A percentile compares a stretch with the other conserved stretches of the same genome.
Conservation (phyloP, 352 stramenopile genomes). For the Pythium aquatile region DNA sequence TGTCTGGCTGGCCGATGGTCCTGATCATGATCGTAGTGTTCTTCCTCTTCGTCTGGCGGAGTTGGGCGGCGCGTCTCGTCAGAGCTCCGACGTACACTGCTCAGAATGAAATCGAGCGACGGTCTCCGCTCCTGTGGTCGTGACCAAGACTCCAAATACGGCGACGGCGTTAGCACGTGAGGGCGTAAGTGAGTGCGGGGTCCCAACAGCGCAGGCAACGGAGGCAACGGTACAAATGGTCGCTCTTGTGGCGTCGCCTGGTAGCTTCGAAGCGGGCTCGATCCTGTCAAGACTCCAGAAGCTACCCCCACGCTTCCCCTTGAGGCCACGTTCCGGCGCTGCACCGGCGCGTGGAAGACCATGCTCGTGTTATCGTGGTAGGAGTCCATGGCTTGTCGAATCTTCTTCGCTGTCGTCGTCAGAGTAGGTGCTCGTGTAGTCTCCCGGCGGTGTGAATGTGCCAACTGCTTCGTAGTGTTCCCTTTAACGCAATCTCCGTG, state of each 20-base stretch:
- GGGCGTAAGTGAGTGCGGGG: slow-evolving; percentile 14
- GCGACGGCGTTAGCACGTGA: not conserved
- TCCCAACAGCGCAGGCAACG: slow-evolving; percentile 13
- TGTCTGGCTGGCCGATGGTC: not conserved
- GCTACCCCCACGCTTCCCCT: not conserved
- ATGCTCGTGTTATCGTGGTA: slow-evolving; percentile 20
- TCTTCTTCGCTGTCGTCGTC: not conserved
- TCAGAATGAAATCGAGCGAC: slow-evolving; percentile 2
- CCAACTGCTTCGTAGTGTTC: not conserved
- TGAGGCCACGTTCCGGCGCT: slow-evolving; percentile 5
- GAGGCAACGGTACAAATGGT: slow-evolving; percentile 10
- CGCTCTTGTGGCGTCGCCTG: not conserved
- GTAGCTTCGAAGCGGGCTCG: not conserved
- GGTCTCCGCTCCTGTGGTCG: not conserved
- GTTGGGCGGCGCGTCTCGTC: not conserved
- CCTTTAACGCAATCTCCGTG: not conserved
- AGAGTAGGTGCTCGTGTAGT: not conserved
- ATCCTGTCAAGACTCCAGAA: not conserved
- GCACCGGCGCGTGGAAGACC: slow-evolving; percentile 27
- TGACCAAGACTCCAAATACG: not conserved
- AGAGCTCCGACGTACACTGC: not conserved
- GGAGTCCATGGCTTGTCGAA: not conserved
- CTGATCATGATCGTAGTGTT: not conserved
- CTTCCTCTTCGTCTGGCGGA: not conserved
- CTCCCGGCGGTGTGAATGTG: not conserved